Percentiles rank a stretch among this genome's conserved stretches.
These are phyloP conservation scores for Sphenostylis stenocarpa DNA, from an alignment of 306 rosid genomes.

Conservation along the genomic window DNA sequence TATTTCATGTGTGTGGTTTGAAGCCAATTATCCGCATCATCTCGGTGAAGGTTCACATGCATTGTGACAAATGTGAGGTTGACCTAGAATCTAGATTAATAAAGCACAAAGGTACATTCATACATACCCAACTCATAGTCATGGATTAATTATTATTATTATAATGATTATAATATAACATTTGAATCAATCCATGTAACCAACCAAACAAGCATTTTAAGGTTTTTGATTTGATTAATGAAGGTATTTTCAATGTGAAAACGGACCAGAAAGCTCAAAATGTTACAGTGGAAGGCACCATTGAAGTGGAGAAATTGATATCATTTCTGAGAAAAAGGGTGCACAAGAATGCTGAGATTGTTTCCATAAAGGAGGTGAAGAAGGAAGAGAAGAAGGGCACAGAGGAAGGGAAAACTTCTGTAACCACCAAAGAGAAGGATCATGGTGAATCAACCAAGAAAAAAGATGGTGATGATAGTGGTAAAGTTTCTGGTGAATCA, in stretches of 20 bases:
- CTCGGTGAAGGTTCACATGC: constrained; percentile 70
- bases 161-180: background rate
- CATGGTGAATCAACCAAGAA: background rate
- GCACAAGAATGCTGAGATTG: constrained; percentile 62
- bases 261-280: constrained; percentile 63
- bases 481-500: background rate
- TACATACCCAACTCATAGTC: background rate
- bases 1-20: constrained; percentile 28
- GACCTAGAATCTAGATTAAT: constrained; percentile 62
- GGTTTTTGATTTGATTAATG: background rate
- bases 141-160: background rate
- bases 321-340: constrained; percentile 56
- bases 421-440: constrained; percentile 22
- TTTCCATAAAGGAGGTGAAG: constrained; percentile 43
- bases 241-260: constrained; percentile 68
- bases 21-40: constrained; percentile 58
- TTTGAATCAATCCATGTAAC: background rate
- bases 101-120: constrained; percentile 54
- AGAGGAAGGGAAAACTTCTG: constrained; percentile 30
- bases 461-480: background rate
- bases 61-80: constrained; percentile 77
- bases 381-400: constrained; percentile 34
- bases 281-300: constrained; percentile 67
- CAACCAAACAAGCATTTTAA: background rate
- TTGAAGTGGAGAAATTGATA: constrained; percentile 59